These are phyloP conservation scores for Aspergillus alliaceus DNA, from an alignment of 2,329 filamentous ascomycete genomes.

Conservation along the genomic window DNA sequence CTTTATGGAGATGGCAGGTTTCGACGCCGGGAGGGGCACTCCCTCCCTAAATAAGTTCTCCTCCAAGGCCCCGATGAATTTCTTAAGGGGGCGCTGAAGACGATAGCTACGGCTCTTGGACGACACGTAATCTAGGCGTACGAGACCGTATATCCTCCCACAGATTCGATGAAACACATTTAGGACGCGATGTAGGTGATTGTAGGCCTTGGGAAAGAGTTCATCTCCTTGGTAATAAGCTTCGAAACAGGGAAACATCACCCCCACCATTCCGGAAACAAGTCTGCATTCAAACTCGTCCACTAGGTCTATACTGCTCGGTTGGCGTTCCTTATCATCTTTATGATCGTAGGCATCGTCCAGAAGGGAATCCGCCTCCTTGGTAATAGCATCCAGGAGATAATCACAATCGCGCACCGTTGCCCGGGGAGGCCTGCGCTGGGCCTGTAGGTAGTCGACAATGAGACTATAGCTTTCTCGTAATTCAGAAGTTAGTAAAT, in stretches of 20 bases:
- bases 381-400: not conserved
- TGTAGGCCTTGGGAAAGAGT: constrained; percentile 14
- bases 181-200: constrained; percentile 18
- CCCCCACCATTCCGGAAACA: constrained; percentile 16
- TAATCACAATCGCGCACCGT: constrained; percentile 5
- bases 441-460: not conserved
- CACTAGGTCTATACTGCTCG: constrained; percentile 13
- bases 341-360: constrained; percentile 12
- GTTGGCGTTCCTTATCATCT: not conserved
- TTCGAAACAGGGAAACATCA: constrained; percentile 20
- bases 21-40: not conserved
- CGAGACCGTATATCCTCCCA: constrained; percentile 14
- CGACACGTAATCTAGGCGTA: constrained; percentile 7
- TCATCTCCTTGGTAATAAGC: constrained; percentile 15
- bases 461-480: constrained; percentile 4
- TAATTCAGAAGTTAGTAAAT: constrained; percentile 1
- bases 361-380: constrained; percentile 11
- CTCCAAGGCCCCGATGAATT: constrained; percentile 13
- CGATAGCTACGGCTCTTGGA: constrained; percentile 2
- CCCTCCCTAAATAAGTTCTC: not conserved
- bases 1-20: not conserved
- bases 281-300: constrained; percentile 20
- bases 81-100: constrained; percentile 10
- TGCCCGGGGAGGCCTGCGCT: not conserved
- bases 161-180: constrained; percentile 15